These are phyloP conservation scores for Porpolomopsis calyptriformis DNA, from an alignment of 768 basidiomycete genomes.

Conservation along the genomic window DNA sequence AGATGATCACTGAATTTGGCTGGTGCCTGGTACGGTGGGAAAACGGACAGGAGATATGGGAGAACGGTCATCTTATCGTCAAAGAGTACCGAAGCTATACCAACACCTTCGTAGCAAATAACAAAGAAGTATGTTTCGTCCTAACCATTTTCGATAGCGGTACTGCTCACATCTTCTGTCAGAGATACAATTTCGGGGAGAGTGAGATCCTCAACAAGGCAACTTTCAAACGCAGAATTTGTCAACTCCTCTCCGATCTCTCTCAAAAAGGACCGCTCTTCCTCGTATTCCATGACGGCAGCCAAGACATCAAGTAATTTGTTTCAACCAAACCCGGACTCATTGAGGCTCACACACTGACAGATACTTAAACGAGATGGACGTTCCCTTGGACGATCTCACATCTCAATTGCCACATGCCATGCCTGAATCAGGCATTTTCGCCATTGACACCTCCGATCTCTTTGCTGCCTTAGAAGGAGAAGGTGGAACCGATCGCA, in stretches of 20 bases:
- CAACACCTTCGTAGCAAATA: slow-evolving; percentile 58
- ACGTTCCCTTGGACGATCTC: slow-evolving; percentile 42
- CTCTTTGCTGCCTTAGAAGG: slow-evolving; percentile 71
- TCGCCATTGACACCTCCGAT: slow-evolving; percentile 62
- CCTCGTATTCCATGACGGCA: slow-evolving; percentile 72
- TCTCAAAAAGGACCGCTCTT: slow-evolving; percentile 48
- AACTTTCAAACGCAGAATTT: slow-evolving; percentile 43
- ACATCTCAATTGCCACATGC: slow-evolving; percentile 48
- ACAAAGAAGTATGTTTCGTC: slow-evolving; percentile 15
- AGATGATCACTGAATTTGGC: slow-evolving; percentile 73
- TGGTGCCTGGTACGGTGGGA: slow-evolving; percentile 55
- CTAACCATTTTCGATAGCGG: background rate
- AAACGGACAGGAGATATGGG: slow-evolving; percentile 34
- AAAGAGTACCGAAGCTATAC: slow-evolving; percentile 45
- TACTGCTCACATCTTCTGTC: background rate
- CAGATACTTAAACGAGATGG: slow-evolving; percentile 44
- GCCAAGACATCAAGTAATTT: slow-evolving; percentile 63
- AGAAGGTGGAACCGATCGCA: slow-evolving; percentile 37
- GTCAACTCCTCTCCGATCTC: slow-evolving; percentile 31
- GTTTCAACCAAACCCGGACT: slow-evolving; percentile 18
- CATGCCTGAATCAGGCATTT: slow-evolving; percentile 42
- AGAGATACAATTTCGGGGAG: slow-evolving; percentile 61
- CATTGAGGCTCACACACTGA: background rate
- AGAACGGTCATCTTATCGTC: slow-evolving; percentile 53
- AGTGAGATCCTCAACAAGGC: slow-evolving; percentile 44